Percentiles rank a stretch among this genome's conserved stretches.
Conservation (phyloP, 2,329 filamentous ascomycete genomes). For the Helotiales sp. region DNA sequence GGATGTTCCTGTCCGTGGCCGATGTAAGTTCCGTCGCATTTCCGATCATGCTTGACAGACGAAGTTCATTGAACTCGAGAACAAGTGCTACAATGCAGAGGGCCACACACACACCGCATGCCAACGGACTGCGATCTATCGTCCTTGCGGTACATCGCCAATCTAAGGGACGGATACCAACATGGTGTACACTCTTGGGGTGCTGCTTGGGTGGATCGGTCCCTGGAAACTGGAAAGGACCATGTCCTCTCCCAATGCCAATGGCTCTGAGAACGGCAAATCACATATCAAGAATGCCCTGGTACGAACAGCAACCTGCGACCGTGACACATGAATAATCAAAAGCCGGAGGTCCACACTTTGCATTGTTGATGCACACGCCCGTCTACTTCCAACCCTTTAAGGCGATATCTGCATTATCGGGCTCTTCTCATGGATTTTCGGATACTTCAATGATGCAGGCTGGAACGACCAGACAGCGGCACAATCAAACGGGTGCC, state of each 20-base stretch:
- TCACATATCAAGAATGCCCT: neutral
- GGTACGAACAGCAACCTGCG: neutral
- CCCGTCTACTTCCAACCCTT: constrained; percentile 6
- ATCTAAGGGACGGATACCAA: constrained; percentile 12
- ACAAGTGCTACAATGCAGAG: neutral
- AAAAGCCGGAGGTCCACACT: neutral
- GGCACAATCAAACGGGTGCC: constrained; percentile 13
- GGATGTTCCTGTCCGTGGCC: constrained; percentile 4
- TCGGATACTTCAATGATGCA: constrained; percentile 26
- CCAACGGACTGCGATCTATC: constrained; percentile 11
- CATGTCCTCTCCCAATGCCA: neutral
- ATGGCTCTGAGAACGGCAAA: constrained; percentile 4
- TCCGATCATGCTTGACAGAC: too few species aligned
- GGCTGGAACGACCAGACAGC: constrained; percentile 11
- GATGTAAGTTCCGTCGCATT: neutral
- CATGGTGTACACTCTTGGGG: neutral
- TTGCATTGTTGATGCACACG: constrained; percentile 6
- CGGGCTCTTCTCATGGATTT: constrained; percentile 16
- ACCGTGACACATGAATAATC: constrained; percentile 3
- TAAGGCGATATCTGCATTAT: constrained; percentile 9
- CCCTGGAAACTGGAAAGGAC: neutral
- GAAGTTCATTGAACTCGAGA: neutral
- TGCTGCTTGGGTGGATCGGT: neutral
- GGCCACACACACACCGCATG: neutral
- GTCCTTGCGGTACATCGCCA: constrained; percentile 5